Evolutionary conservation across 768 basidiomycete genomes (phyloP).

Genomic region (Boletus edulis): DNA sequence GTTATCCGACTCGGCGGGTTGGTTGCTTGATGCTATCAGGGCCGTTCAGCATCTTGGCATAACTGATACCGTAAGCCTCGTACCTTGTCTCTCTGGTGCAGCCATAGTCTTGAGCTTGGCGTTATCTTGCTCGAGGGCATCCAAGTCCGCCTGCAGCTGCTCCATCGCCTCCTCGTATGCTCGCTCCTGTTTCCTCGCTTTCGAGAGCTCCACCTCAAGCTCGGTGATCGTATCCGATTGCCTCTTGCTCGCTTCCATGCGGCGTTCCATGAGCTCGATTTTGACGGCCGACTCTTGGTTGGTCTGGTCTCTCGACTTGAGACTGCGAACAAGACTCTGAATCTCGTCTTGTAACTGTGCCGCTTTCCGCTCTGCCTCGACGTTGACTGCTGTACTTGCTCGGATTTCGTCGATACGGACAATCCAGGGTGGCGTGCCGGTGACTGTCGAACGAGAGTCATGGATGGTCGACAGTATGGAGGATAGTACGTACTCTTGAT

Average conservation of each 20-base stretch:
- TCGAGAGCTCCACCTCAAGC: conserved; percentile 76
- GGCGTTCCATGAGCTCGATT: conserved; percentile 92
- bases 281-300: conserved; percentile 89
- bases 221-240: conserved; percentile 82
- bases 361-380: conserved; percentile 90
- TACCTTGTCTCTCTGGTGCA: conserved; percentile 71
- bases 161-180: conserved; percentile 94
- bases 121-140: conserved; percentile 85
- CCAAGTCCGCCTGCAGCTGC: conserved; percentile 86
- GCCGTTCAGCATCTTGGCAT: background rate
- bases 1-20: conserved; percentile 56
- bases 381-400: conserved; percentile 76
- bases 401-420: conserved; percentile 80
- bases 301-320: conserved; percentile 86
- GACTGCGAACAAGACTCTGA: conserved; percentile 77
- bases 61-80: conserved; percentile 12
- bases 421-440: conserved; percentile 83
- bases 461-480: background rate
- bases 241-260: conserved; percentile 88
- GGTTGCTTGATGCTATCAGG: conserved; percentile 43
- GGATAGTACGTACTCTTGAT: conserved; percentile 59
- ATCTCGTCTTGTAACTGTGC: conserved; percentile 86
- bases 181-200: conserved; percentile 83
- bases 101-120: conserved; percentile 71
- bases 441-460: conserved; percentile 42